Base-by-base conservation (phyloP, 805 yeast genomes). In the Lipomyces starkeyi region DNA sequence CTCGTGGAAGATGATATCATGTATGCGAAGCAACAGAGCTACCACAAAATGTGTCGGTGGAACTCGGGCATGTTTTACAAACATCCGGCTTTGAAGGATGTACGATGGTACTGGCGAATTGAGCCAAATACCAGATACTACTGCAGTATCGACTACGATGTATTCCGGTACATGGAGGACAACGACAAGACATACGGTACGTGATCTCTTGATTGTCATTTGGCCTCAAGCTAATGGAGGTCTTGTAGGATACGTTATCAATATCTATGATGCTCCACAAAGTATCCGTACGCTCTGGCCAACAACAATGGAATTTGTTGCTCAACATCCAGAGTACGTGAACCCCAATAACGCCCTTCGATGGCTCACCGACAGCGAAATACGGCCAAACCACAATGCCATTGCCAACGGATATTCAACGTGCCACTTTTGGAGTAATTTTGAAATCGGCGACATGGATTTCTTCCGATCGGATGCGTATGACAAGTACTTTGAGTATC, bases 381-480 rank as follows among this genome's bases (percentile, higher is more conserved):
- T 79, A 74, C 84, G 81, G 74, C 90, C 87, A 13, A 75, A 77
- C 6, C 83, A 82, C 71, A 81, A 78, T 64, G 74, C 76, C n/a
- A 74, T 85, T 85, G 87, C 7, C 76, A 91, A 62, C 88, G 78
- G 83, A 14, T 85, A 84, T 75, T 84, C 87, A n/a, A 83, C 87
- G 0, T 92, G 97, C 74, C 97, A 92, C 78, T 91, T 92, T 78
- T 92, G 97, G 97, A 86, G 93, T 29, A 92, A 91, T 77, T 92
- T 91, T 73, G 97, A 92, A 75, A 89, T 91, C 65, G 94, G 88
- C 13, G 88, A 90, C 74, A 84, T 92, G 90, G 94, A 92, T 71
- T 92, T 92, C 73, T 89, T 82, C 79, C 80, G 97, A 62, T 79
- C 84, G 29, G 88, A 89, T 63, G 86, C 92, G 0, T 92, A 91